Conservation (phyloP, 495 filamentous ascomycete genomes). For the Podospora pseudopauciseta region DNA sequence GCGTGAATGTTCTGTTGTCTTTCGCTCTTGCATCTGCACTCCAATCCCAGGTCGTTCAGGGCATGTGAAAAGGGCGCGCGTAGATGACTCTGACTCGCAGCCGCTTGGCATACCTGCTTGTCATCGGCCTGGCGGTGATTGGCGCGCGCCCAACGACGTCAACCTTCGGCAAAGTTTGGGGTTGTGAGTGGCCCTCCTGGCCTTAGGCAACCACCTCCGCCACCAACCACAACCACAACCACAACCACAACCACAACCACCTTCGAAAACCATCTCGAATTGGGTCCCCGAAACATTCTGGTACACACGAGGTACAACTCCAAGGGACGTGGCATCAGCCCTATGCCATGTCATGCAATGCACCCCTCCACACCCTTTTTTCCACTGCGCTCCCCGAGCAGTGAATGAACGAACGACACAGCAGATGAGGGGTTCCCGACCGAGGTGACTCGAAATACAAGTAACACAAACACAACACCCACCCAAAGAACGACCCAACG, state of each 20-base stretch:
- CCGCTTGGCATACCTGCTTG: background rate
- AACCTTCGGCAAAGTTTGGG: background rate
- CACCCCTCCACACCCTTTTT: background rate
- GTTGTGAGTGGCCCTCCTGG: background rate
- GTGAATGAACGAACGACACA: background rate
- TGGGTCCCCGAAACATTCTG: background rate
- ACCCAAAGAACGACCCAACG: background rate
- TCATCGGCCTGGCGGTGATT: background rate
- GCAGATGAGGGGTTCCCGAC: background rate
- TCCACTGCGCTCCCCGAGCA: background rate
- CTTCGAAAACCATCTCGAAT: background rate
- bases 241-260: background rate
- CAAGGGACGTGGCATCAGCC: background rate
- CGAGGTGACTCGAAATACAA: background rate
- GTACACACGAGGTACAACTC: background rate
- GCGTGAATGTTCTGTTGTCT: background rate
- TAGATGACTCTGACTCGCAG: background rate
- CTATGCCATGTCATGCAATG: background rate
- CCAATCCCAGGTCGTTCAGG: background rate
- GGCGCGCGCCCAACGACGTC: background rate
- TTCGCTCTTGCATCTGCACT: background rate
- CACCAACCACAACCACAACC: background rate
- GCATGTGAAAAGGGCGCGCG: background rate
- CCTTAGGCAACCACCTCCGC: background rate
- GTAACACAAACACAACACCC: background rate